Conservation (phyloP, 495 filamentous ascomycete genomes). For the Aspergillus sparsus region DNA sequence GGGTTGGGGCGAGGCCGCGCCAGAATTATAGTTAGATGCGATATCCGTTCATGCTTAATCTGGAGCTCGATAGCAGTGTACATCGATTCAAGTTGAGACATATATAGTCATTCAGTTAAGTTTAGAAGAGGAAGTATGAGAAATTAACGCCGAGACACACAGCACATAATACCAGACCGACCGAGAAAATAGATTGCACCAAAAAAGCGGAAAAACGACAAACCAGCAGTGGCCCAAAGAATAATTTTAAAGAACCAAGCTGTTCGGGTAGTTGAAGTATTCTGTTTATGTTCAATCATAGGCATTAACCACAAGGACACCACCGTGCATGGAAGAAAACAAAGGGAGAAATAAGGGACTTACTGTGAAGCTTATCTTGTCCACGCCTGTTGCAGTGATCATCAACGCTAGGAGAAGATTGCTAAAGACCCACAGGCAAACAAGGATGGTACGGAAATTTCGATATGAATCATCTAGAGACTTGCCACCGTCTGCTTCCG, state of each 20-base stretch:
- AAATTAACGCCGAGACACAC: constrained; percentile 76
- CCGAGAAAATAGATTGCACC: constrained; percentile 94
- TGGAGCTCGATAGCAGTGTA: too few relatives aligned
- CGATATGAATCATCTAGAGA: constrained; percentile 97
- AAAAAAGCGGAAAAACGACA: constrained; percentile 84
- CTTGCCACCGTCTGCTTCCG: constrained; percentile 74
- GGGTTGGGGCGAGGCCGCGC: too few relatives aligned
- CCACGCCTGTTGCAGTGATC: constrained; percentile 83
- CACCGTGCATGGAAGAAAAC: neutral
- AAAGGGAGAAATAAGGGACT: constrained; percentile 33
- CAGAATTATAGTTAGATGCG: too few relatives aligned
- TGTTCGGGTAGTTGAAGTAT: constrained; percentile 65
- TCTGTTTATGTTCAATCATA: constrained; percentile 21
- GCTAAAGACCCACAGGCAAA: constrained; percentile 91
- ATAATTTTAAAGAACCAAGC: constrained; percentile 88
- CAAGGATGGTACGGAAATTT: constrained; percentile 93
- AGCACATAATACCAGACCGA: constrained; percentile 89
- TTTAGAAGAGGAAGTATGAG: too few relatives aligned
- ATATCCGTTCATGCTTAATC: too few relatives aligned
- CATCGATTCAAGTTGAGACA: too few relatives aligned
- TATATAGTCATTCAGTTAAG: too few relatives aligned
- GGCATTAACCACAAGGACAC: neutral
- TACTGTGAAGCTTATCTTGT: constrained; percentile 84
- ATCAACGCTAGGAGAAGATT: constrained; percentile 84
- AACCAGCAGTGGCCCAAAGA: constrained; percentile 81